These are phyloP conservation scores for Phaeomoniella chlamydospora DNA, from an alignment of 2,329 filamentous ascomycete species.

Conservation along the genomic window DNA sequence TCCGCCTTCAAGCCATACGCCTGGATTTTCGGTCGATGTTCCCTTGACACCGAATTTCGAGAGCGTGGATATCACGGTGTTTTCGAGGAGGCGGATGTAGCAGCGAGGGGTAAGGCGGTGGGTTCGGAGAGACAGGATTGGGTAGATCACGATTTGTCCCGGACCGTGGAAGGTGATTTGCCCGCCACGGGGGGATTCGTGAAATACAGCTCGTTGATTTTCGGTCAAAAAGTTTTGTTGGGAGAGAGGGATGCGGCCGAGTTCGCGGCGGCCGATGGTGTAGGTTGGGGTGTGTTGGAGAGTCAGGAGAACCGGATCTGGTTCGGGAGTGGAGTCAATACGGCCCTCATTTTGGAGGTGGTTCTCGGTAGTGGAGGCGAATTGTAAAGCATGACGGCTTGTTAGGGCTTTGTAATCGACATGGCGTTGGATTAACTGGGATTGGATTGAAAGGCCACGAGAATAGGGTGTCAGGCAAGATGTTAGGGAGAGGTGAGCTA, in stretches of 20 bases:
- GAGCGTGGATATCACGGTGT: slow-evolving; percentile 56
- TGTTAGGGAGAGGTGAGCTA: slow-evolving; percentile 47
- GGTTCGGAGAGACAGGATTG: slow-evolving; percentile 65
- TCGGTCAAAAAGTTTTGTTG: slow-evolving; percentile 14
- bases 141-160: slow-evolving; percentile 85
- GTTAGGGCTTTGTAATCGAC: slow-evolving; percentile 8
- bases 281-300: slow-evolving; percentile 75
- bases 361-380: slow-evolving; percentile 4
- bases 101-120: slow-evolving; percentile 55
- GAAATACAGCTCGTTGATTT: slow-evolving; percentile 41
- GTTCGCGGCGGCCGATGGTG: slow-evolving; percentile 76
- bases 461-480: slow-evolving; percentile 36
- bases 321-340: slow-evolving; percentile 25
- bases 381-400: slow-evolving; percentile 5
- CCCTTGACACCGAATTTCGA: slow-evolving; percentile 43
- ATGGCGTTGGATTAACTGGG: slow-evolving; percentile 6
- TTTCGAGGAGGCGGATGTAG: slow-evolving; percentile 69
- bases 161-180: slow-evolving; percentile 93
- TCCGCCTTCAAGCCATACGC: slow-evolving; percentile 54
- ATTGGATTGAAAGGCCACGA: slow-evolving; percentile 40
- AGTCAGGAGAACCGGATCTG: slow-evolving; percentile 60
- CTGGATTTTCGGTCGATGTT: slow-evolving; percentile 59
- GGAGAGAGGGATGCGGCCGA: slow-evolving; percentile 16
- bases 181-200: slow-evolving; percentile 66
- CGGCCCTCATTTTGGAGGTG: too few species aligned